Conservation (phyloP, 495 filamentous ascomycete genomes). For the Pseudomonodictys pantanalensis region DNA sequence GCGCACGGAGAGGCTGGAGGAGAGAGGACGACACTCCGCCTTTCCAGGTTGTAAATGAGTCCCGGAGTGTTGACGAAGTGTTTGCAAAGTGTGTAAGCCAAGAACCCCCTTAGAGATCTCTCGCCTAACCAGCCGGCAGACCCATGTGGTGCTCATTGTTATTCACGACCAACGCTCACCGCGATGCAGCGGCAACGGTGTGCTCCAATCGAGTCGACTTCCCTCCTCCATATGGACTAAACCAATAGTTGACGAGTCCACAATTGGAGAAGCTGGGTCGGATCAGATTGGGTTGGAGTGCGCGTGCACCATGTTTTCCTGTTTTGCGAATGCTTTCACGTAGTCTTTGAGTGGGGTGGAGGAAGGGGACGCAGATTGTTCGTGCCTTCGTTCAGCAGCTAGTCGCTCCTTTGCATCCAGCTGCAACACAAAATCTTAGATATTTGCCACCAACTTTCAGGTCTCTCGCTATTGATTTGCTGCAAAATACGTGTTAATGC, state of each 20-base stretch:
- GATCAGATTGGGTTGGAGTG: no score
- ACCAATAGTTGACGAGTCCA: no score
- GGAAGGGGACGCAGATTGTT: slow-evolving; percentile 10
- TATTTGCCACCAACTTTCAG: no score
- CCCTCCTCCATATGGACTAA: no score
- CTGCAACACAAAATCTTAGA: no score
- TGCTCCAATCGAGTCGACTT: neutral
- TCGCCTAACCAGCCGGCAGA: slow-evolving; percentile 6
- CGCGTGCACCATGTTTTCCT: no score
- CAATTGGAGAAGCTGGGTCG: neutral
- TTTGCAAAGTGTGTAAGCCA: slow-evolving; percentile 14
- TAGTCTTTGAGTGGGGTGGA: neutral
- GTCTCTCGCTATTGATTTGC: no score
- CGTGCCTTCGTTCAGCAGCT: slow-evolving; percentile 3
- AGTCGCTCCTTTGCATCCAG: slow-evolving; percentile 13
- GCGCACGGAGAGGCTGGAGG: slow-evolving; percentile 8
- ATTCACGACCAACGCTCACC: slow-evolving; percentile 24
- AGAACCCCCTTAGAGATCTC: neutral
- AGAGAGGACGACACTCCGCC: slow-evolving; percentile 22
- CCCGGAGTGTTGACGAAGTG: slow-evolving; percentile 17
- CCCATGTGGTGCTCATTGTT: slow-evolving; percentile 22
- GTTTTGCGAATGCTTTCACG: slow-evolving; percentile 9
- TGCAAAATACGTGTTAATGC: no score
- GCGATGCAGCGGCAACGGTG: slow-evolving; percentile 24
- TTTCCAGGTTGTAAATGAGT: slow-evolving; percentile 31